A percentile compares a stretch with the other conserved stretches of the same genome.
These are phyloP conservation scores for Andrographis paniculata DNA, from an alignment of 305 asterid species.

Conservation along the genomic window DNA sequence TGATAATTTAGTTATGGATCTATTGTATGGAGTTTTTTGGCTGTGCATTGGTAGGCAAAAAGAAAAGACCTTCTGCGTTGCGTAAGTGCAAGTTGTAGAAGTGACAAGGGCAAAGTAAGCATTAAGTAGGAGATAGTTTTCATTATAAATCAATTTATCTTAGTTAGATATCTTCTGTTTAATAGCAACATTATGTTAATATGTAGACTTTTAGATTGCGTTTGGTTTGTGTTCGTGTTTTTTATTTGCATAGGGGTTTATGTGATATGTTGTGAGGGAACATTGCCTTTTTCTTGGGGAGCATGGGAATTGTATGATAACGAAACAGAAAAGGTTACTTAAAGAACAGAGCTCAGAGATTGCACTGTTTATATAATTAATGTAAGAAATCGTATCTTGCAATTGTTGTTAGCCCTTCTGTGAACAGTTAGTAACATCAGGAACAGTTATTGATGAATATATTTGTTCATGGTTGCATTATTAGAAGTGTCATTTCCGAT, in stretches of 20 bases:
- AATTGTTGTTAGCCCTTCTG: background rate
- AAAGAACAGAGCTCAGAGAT: too few species aligned
- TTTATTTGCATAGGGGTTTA: too few species aligned
- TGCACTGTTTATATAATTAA: background rate
- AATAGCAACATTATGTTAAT: background rate
- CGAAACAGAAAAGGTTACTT: too few species aligned
- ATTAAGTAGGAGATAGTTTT: background rate
- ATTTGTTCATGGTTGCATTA: background rate
- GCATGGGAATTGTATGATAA: too few species aligned
- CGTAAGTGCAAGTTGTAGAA: background rate
- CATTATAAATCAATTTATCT: background rate
- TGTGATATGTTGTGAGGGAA: too few species aligned
- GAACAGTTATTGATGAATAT: background rate
- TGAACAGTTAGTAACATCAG: background rate
- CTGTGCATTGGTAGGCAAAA: background rate
- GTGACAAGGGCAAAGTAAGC: background rate
- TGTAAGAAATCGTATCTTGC: background rate
- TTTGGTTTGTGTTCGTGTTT: too few species aligned
- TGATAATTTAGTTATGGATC: too few species aligned
- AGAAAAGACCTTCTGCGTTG: background rate
- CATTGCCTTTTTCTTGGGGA: too few species aligned
- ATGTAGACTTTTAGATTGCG: too few species aligned
- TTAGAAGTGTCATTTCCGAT: background rate
- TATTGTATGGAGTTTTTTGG: background rate
- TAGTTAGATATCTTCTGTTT: background rate